Base-by-base conservation (phyloP, 192 early-diverging fungal genomes). In the Backusella tuberculispora region DNA sequence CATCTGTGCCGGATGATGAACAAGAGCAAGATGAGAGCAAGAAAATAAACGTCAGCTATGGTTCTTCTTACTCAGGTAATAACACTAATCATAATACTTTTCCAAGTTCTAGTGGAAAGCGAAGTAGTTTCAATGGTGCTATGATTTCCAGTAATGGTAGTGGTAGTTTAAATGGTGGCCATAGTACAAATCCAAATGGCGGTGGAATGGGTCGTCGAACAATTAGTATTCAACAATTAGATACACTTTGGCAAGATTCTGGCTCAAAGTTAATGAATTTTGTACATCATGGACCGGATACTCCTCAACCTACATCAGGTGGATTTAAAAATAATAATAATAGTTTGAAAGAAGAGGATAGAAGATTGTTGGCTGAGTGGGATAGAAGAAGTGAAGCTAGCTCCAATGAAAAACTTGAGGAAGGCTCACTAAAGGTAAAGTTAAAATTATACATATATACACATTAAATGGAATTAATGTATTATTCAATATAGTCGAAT, bases 161-260 rank as follows among this genome's bases (percentile, higher is more conserved):
- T 37, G 24, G 43, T 37, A 60, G 71, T 43, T 67, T 67, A 67
- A 46, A 26, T 5, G 42, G 71, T 4, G 68, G 67, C 9, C 53
- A 60, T 13, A 24, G 4, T 10, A 26, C 53, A 12, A 24, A 24
- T 60, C 53, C 24, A 24, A 41, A 29, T 60, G 71, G 71, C 29
- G 46, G 37, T 19, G 44, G 46, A 24, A 73, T 46, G 17, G 74
- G 74, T 37, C 65, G 74, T 40, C 63, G 76, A 29, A 73, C 76
- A 24, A 68, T 78, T 12, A 78, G 76, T 42, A 78, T 78, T 73
- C 76, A 78, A 47, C 76, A 78, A 42, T 50, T 78, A 17, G 76
- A 78, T 53, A 46, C 63, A 41, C 24, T 78, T 38, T 73, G 63
- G 63, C 76, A 78, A 60, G 76, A 78, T 42, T 78, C 76, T 6